Conservation (phyloP, 1,284 basidiomycete species). For the Leucoagaricus sp. region DNA sequence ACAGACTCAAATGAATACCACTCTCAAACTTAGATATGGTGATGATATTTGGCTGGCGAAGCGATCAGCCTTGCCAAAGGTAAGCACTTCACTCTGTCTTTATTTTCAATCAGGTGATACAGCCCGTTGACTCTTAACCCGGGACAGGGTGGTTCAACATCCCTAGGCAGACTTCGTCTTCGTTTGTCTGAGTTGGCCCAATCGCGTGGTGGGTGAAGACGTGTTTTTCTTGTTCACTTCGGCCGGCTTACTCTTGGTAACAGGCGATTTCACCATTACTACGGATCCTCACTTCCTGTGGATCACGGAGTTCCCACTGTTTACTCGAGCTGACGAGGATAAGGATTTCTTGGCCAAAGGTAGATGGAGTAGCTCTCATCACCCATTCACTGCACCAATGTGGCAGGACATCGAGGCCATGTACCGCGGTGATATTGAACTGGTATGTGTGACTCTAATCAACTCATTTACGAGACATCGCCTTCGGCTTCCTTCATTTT, state of each 20-base stretch:
- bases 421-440: conserved; percentile 64
- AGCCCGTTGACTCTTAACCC: conserved; percentile 13
- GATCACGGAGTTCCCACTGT: conserved; percentile 96
- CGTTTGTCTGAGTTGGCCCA: conserved; percentile 67
- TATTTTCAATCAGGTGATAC: conserved; percentile 21
- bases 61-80: conserved; percentile 41
- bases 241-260: conserved; percentile 4
- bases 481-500: conserved; percentile 5
- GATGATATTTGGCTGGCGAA: conserved; percentile 47
- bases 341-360: conserved; percentile 85
- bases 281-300: conserved; percentile 83
- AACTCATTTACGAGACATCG: neutral
- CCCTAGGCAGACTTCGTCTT: conserved; percentile 75
- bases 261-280: conserved; percentile 58
- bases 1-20: conserved; percentile 31
- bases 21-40: conserved; percentile 38
- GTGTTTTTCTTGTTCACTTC: conserved; percentile 1
- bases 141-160: conserved; percentile 79
- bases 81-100: conserved; percentile 20
- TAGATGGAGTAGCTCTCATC: conserved; percentile 89
- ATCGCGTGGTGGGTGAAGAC: conserved; percentile 50
- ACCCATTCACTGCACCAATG: conserved; percentile 97
- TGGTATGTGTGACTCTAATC: conserved; percentile 46
- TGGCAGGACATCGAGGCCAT: conserved; percentile 80
- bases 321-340: conserved; percentile 86